Base-by-base conservation (phyloP, 23 red algal genomes). In the Gracilaria vermiculophylla region DNA sequence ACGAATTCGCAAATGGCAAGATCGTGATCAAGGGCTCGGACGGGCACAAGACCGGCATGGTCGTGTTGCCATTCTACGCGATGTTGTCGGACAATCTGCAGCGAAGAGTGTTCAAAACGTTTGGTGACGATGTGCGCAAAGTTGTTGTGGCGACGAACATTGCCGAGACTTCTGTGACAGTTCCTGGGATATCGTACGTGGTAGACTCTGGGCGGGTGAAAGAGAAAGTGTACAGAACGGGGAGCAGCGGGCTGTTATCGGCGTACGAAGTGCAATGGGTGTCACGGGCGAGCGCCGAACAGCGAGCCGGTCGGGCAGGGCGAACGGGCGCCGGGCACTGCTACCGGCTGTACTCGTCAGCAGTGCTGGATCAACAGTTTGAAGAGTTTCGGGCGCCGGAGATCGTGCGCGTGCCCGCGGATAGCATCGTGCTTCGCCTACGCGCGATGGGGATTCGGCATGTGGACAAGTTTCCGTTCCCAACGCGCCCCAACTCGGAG, bases 81-180 rank as follows among this genome's bases (percentile, higher is more conserved):
- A 50, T 87, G 58, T 90, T 97, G 12, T 53, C 89, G 1, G 65
- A 69, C 24, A 31, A 24, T 8, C 21, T 62, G 69, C 95, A 97
- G 80, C 33, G 62, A 19, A 51, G 67, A 17, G 84, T 94, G n/a
- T 99, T 99, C 72, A 82, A 90, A 28, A 87, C 36, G 9, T 79
- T 81, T 52, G 73, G 66, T 3, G 67, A 89, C 1, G 71, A 80
- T 25, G 62, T 76, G 25, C 82, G 92, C 33, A 95, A 93, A 41
- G 78, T 99, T 50, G 67, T 99, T 16, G 81, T 95, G 21, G 93
- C 97, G 15, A 99, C 97, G 32, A 99, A 99, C 47, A 80, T 99
- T 40, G 97, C 97, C 27, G 97, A 99, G 78, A 95, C 97, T 42
- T 99, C 97, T 7, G 54, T 99, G 27, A 99, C 97, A 32, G 80